A percentile compares a stretch with the other conserved stretches of the same genome.
Evolutionary conservation across 768 basidiomycete species (phyloP).

Genomic region (Boletellus emodensis): DNA sequence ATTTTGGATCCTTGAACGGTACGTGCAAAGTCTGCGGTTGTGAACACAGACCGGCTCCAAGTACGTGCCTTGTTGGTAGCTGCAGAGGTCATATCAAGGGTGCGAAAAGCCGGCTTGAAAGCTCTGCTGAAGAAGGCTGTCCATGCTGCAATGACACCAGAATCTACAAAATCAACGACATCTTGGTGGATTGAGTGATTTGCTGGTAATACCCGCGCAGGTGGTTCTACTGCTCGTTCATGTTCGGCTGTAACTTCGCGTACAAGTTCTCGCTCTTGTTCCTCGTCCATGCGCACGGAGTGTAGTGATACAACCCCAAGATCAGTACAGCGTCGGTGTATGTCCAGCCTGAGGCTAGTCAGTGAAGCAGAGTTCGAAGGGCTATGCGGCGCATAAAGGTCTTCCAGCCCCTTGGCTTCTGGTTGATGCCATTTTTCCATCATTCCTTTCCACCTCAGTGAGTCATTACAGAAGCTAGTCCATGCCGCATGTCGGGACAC

Average conservation of each 20-base stretch:
- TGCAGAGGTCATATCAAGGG: conserved; percentile 1
- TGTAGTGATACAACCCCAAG: no score
- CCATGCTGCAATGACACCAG: no score
- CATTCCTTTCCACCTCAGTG: background rate
- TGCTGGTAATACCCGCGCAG: no score
- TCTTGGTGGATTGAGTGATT: no score
- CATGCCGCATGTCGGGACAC: background rate
- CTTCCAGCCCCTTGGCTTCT: background rate
- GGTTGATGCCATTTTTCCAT: background rate
- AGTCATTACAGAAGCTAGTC: background rate
- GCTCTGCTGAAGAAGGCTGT: background rate
- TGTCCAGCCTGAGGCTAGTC: no score
- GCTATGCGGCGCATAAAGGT: background rate
- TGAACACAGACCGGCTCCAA: conserved; percentile 18
- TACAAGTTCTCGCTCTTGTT: no score
- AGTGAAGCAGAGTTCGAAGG: background rate
- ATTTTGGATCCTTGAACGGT: background rate
- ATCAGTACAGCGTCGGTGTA: no score
- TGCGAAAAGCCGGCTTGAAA: conserved; percentile 19
- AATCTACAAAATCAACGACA: no score
- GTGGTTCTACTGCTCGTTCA: no score
- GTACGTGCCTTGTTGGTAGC: conserved; percentile 15
- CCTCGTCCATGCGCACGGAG: no score
- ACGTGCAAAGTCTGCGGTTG: conserved; percentile 15
- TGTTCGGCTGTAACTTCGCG: no score